phyloP scores from a whole-genome alignment of 345 rosid genomes.

The Cochlearia excelsa region DNA sequence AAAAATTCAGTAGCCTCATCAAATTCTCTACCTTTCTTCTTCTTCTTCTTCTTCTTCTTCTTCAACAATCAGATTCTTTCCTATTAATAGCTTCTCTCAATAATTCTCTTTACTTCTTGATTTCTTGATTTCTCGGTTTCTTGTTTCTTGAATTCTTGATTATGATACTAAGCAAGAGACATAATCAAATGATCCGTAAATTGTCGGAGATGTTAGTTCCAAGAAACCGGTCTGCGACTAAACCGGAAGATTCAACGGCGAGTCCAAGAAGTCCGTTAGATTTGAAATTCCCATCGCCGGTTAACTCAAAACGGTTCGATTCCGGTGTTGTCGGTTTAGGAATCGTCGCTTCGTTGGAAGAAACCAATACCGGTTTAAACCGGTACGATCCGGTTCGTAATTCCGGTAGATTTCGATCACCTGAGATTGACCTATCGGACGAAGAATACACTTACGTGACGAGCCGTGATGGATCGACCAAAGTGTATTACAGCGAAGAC shows the following conservation, averaged over 20 bases:
- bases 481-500: slow-evolving; percentile 43
- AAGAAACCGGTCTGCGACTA: slow-evolving; percentile 40
- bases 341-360: slow-evolving; percentile 70
- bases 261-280: slow-evolving; percentile 79
- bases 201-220: slow-evolving; percentile 60
- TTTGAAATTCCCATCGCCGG: slow-evolving; percentile 52
- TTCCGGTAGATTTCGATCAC: slow-evolving; percentile 35
- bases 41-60: neutral
- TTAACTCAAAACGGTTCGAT: slow-evolving; percentile 46
- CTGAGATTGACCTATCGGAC: slow-evolving; percentile 40
- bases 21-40: slow-evolving; percentile 25
- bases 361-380: slow-evolving; percentile 23
- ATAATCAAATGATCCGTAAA: slow-evolving; percentile 61
- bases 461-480: slow-evolving; percentile 43
- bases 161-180: slow-evolving; percentile 52
- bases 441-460: slow-evolving; percentile 73
- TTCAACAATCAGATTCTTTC: slow-evolving; percentile 26
- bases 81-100: slow-evolving; percentile 6
- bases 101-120: neutral
- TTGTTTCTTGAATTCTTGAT: slow-evolving; percentile 5
- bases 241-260: slow-evolving; percentile 36
- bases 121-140: neutral
- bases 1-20: slow-evolving; percentile 19
- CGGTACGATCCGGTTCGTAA: slow-evolving; percentile 38
- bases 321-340: slow-evolving; percentile 67